Evolutionary conservation across 129 eudicot genomes (phyloP), one percentile per base, ranked within the genome.

Genomic region (Calendula officinalis): DNA sequence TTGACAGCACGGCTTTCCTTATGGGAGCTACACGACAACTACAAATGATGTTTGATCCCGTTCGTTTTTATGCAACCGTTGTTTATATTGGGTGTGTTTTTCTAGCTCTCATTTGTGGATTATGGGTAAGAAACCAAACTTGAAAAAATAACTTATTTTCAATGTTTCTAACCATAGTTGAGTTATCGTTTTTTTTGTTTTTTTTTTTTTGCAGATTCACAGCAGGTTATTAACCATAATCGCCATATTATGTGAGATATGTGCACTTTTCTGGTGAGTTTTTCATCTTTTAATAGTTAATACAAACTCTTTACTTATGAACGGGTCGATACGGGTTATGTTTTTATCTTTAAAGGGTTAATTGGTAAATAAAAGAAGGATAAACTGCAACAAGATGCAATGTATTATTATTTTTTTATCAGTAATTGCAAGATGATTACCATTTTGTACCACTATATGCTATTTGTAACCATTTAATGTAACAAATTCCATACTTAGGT

Each of bases 1-100:
- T 68, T 77, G 81, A 79, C 95, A 91, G 95, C 86, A 92, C 99
- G 80, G 79, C 79, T 53, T 88, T 92, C 77, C 87, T 92, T 63
- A 88, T 85, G 70, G 96, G 98, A 68, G 79, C 89, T 44, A 44
- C 57, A 51, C 83, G 85, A 40, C 96, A 92, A 81, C 49, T 81
- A 40, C 78, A 89, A 56, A 92, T 88, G 98, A 92, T 92, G 98
- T 72, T 92, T 85, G 99, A 92, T 83, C 83, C 96, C 50, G 85
- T 77, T 43, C 95, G 96, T 12, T 14, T 85, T 41, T 92, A 81
- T 60, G 95, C 96, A 42, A 83, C 99, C 1, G 59, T 84, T 71
- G 68, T 92, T 27, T 92, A 92, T 65, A 65, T 67, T 34, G 96
- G 95, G 34, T 83, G 82, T 65, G 95, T 85, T 65, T 73, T 85